Conservation (phyloP, 805 yeast genomes). For the Pichia exigua region DNA sequence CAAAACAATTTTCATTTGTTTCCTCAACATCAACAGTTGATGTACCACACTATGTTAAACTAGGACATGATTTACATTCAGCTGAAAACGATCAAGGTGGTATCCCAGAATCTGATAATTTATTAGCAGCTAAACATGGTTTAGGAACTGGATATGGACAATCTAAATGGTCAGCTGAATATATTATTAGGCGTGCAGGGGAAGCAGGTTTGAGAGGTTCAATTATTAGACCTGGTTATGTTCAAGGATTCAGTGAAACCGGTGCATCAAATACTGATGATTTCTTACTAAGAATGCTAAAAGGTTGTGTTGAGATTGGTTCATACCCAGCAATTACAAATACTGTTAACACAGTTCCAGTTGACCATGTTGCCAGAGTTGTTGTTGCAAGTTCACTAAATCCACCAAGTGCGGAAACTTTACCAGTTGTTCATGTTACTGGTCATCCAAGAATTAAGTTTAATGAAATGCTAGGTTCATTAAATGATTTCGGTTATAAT, state of each 20-base stretch:
- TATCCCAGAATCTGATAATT: constrained; percentile 73
- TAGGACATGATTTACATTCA: constrained; percentile 62
- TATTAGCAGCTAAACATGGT: constrained; percentile 74
- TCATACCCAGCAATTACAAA: constrained; percentile 78
- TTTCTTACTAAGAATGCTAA: constrained; percentile 86
- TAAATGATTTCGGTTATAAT: constrained; percentile 65
- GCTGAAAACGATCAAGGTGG: constrained; percentile 69
- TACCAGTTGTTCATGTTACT: constrained; percentile 87
- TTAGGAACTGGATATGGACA: constrained; percentile 95
- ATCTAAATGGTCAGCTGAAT: constrained; percentile 95
- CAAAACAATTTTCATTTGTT: constrained; percentile 83
- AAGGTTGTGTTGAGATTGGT: constrained; percentile 89
- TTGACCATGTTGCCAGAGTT: constrained; percentile 93
- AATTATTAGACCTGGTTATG: constrained; percentile 92
- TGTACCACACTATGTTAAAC: constrained; percentile 66
- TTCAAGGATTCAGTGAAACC: constrained; percentile 73
- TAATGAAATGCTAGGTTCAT: constrained; percentile 61
- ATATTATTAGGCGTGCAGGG: constrained; percentile 82
- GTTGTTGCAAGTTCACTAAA: constrained; percentile 75
- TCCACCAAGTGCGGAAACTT: constrained; percentile 50
- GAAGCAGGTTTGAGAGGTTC: constrained; percentile 79
- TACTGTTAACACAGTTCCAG: constrained; percentile 93
- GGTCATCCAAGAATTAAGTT: constrained; percentile 89
- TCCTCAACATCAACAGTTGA: constrained; percentile 94
- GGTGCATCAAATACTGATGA: constrained; percentile 97